These are phyloP conservation scores for Neurospora crassa DNA, from an alignment of 2,329 filamentous ascomycete species.

Conservation along the genomic window DNA sequence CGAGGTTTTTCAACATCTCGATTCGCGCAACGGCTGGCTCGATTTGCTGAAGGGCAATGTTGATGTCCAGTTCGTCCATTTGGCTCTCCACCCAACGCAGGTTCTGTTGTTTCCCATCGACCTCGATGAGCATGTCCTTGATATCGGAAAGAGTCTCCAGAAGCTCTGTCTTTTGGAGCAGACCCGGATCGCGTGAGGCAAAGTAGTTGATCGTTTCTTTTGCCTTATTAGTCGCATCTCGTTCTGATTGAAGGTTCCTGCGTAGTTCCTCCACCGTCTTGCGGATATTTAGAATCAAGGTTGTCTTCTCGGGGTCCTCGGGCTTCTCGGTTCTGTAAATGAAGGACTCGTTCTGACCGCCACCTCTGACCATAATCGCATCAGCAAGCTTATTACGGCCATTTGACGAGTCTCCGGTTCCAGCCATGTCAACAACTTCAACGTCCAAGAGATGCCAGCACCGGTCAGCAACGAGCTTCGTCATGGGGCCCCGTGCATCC, in stretches of 20 bases:
- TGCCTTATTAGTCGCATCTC: constrained; percentile 76
- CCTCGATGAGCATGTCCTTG: constrained; percentile 86
- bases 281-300: constrained; percentile 78
- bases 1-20: constrained; percentile 74
- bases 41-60: constrained; percentile 83
- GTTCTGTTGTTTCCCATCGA: constrained; percentile 93
- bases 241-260: constrained; percentile 74
- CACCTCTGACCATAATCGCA: constrained; percentile 79
- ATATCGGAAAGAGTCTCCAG: constrained; percentile 69
- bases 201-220: constrained; percentile 82
- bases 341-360: constrained; percentile 74
- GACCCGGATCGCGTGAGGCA: constrained; percentile 64
- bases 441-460: constrained; percentile 94
- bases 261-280: constrained; percentile 89
- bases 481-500: constrained; percentile 43
- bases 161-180: constrained; percentile 70
- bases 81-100: constrained; percentile 91
- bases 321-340: constrained; percentile 86
- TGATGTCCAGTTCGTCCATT: constrained; percentile 92
- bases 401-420: constrained; percentile 45
- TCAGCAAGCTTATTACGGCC: constrained; percentile 61
- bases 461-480: constrained; percentile 82
- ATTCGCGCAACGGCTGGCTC: constrained; percentile 76
- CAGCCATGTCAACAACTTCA: constrained; percentile 80
- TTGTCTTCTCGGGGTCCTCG: constrained; percentile 67